Percentiles rank a stretch among this genome's conserved stretches.
These are phyloP conservation scores for Sideroxylon spinosum DNA, from an alignment of 179 eudicot genomes.

Conservation along the genomic window DNA sequence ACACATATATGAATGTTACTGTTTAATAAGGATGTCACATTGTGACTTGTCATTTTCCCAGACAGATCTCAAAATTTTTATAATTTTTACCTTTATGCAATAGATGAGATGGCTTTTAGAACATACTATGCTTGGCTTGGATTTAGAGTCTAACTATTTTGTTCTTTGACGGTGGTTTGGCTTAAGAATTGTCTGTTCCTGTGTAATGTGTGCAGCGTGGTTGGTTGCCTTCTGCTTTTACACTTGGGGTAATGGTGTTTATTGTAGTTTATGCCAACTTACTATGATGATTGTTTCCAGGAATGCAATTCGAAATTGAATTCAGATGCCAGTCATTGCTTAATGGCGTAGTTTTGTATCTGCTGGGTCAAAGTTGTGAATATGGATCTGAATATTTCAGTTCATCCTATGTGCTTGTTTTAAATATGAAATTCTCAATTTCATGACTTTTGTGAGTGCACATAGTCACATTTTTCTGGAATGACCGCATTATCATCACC, in stretches of 20 bases:
- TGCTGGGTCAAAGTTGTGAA: not conserved
- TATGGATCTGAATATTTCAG: not conserved
- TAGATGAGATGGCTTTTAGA: not conserved
- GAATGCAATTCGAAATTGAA: not conserved
- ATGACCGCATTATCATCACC: not conserved
- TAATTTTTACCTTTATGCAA: not conserved
- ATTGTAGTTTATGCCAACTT: not conserved
- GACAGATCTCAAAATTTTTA: not conserved
- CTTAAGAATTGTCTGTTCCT: not conserved
- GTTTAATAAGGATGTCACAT: not conserved
- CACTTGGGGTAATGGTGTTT: not conserved
- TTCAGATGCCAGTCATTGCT: not conserved
- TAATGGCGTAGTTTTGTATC: not conserved
- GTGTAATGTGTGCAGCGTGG: not conserved
- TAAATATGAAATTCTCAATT: not conserved
- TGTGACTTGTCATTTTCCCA: not conserved
- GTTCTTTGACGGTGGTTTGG: not conserved
- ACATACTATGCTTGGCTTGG: not conserved
- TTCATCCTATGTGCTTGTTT: not conserved
- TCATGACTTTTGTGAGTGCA: not conserved
- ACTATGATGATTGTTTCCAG: conserved; percentile 1
- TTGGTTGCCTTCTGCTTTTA: not conserved
- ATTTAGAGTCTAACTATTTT: not conserved
- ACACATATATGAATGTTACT: too few species aligned
- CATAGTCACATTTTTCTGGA: not conserved